Percentiles rank a stretch among this genome's conserved stretches.
These are phyloP conservation scores for Paecilomyces sp. DNA, from an alignment of 2,329 filamentous ascomycete genomes.

Conservation along the genomic window DNA sequence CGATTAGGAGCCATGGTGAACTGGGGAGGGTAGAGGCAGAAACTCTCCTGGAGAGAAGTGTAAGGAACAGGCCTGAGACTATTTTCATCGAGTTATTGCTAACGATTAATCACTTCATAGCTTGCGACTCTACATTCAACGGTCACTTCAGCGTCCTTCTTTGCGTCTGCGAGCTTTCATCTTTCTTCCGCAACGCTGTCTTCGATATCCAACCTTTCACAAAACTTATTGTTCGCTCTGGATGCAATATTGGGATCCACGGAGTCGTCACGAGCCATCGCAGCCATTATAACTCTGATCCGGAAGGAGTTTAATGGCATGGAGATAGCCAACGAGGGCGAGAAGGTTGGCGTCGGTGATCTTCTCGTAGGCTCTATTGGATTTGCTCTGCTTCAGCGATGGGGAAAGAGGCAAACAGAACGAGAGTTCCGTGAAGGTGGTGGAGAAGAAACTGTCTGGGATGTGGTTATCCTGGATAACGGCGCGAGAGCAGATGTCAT, in stretches of 20 bases:
- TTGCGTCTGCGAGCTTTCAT: constrained; percentile 40
- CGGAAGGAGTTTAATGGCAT: constrained; percentile 36
- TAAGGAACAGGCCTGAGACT: constrained; percentile 16
- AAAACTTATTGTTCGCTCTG: constrained; percentile 37
- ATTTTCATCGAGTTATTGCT: not conserved
- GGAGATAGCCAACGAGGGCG: constrained; percentile 20
- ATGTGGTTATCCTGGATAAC: constrained; percentile 42
- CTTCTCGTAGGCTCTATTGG: constrained; percentile 37
- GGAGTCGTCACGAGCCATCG: constrained; percentile 42
- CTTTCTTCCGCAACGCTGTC: constrained; percentile 37
- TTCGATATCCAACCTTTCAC: constrained; percentile 36
- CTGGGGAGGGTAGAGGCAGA: constrained; percentile 36
- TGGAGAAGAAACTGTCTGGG: constrained; percentile 41
- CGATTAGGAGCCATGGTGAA: constrained; percentile 40
- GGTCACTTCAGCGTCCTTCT: constrained; percentile 40
- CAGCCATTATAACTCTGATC: constrained; percentile 41
- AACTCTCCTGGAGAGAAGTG: constrained; percentile 38
- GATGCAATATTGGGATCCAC: constrained; percentile 43
- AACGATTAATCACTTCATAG: constrained; percentile 16
- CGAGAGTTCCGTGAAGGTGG: constrained; percentile 31
- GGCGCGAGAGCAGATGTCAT: constrained; percentile 41
- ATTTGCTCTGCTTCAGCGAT: constrained; percentile 40
- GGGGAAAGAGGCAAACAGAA: constrained; percentile 39
- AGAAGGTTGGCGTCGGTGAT: constrained; percentile 37
- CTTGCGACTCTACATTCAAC: constrained; percentile 37